Base-by-base conservation (phyloP, 2,329 filamentous ascomycete genomes). In the Claviceps pazoutovae region DNA sequence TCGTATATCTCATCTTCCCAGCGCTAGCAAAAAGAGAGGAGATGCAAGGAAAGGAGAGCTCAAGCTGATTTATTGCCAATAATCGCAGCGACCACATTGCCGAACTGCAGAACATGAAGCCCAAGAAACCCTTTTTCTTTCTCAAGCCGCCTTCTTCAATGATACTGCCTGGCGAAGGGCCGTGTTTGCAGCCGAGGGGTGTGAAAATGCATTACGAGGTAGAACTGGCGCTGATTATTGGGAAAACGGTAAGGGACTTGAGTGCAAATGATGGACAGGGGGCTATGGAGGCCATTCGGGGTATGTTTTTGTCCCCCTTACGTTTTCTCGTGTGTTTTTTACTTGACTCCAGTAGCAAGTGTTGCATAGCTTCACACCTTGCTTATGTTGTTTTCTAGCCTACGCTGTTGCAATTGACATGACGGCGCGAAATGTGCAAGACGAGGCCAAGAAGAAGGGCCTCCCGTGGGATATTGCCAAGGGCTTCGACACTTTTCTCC, bases 101-200 rank as follows among this genome's bases (percentile, higher is more conserved):
- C 57, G 93, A 98, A 74, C 79, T 98, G 59, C 89, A 89, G 69
- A 95, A 84, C 69, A 75, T 78, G 55, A 82, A 82, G 58, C 93
- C 93, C 49, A 94, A 93, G 68, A 89, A 96, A 70, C 93, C 93
- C 26, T 97, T 98, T 73, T 98, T 96, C 82, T 98, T 98, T 78
- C 80, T 97, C 60, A 98, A 98, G 76, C 93, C 93, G 1, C 73
- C 90, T 0, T 88, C 86, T 42, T 87, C 89, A 3, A 87, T 98
- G 60, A 78, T 97, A 4, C 76, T 86, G 21, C 88, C 88, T 0
- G 79, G 80, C 30, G 78, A 82, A 52, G 90, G 90, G 1, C 84
- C 90, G 3, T 82, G 95, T 47, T 76, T 95, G 59, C 80, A 85
- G 45, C 93, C 93, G 44, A 79, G 76, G 61, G 91, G 91, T 56